Conservation (phyloP, 306 rosid genomes). For the Cyamopsis tetragonoloba region DNA sequence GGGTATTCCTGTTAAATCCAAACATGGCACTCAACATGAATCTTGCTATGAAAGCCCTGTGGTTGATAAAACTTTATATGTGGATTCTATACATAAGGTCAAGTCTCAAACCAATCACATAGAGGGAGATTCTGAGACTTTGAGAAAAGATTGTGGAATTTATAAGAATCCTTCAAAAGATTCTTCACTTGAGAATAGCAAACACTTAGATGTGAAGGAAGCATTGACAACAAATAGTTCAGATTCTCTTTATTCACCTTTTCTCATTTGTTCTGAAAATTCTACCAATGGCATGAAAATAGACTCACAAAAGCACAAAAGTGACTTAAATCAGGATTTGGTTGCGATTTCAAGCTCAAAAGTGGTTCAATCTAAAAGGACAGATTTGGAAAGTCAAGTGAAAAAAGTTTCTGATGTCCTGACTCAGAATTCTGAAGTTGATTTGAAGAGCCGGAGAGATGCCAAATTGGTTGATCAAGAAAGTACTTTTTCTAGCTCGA, state of each 20-base stretch:
- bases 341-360: slow-evolving; percentile 21
- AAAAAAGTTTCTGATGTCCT: neutral
- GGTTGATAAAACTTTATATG: slow-evolving; percentile 73
- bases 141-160: slow-evolving; percentile 29
- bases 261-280: slow-evolving; percentile 28
- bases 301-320: slow-evolving; percentile 29
- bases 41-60: slow-evolving; percentile 39
- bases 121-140: slow-evolving; percentile 27
- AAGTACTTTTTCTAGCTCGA: slow-evolving; percentile 19
- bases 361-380: slow-evolving; percentile 20
- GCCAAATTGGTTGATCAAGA: slow-evolving; percentile 22
- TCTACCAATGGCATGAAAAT: slow-evolving; percentile 26
- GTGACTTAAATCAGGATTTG: slow-evolving; percentile 11
- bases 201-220: slow-evolving; percentile 35
- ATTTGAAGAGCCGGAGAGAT: slow-evolving; percentile 15
- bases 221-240: slow-evolving; percentile 23
- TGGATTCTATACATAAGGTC: slow-evolving; percentile 53
- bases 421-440: slow-evolving; percentile 9
- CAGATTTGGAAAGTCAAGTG: slow-evolving; percentile 27
- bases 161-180: slow-evolving; percentile 25
- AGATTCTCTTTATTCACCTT: slow-evolving; percentile 34
- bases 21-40: slow-evolving; percentile 26
- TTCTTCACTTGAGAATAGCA: slow-evolving; percentile 37
- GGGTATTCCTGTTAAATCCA: slow-evolving; percentile 36
- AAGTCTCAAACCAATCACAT: slow-evolving; percentile 35